Evolutionary conservation across 345 rosid genomes (phyloP).

Genomic region (Pugionium cornutum): DNA sequence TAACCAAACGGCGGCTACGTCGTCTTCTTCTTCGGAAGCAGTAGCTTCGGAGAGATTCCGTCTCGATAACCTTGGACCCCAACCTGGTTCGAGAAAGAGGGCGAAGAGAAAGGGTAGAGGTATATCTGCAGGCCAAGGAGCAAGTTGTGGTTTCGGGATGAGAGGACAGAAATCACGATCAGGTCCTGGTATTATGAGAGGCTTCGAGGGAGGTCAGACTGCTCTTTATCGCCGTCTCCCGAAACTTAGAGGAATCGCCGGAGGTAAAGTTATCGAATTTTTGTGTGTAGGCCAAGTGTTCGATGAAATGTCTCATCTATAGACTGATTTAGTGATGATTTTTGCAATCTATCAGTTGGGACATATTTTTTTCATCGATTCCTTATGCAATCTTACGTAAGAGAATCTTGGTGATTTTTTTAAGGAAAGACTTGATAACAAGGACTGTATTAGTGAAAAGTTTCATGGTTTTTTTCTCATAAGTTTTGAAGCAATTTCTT

Average conservation of each 20-base stretch:
- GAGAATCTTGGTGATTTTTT: neutral
- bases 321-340: neutral
- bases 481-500: neutral
- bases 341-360: neutral
- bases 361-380: neutral
- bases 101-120: slow-evolving; percentile 94
- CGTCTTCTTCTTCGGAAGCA: slow-evolving; percentile 12
- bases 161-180: slow-evolving; percentile 98
- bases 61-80: slow-evolving; percentile 80
- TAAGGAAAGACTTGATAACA: neutral
- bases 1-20: slow-evolving; percentile 40
- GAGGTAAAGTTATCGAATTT: slow-evolving; percentile 50
- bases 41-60: slow-evolving; percentile 55
- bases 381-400: neutral
- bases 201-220: slow-evolving; percentile 96
- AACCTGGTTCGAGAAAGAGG: slow-evolving; percentile 87
- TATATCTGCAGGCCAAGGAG: slow-evolving; percentile 84
- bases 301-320: slow-evolving; percentile 32
- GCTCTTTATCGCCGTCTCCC: slow-evolving; percentile 92
- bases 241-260: slow-evolving; percentile 89
- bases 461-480: neutral
- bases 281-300: slow-evolving; percentile 26
- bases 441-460: slow-evolving; percentile 1
- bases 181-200: slow-evolving; percentile 84
- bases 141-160: slow-evolving; percentile 95